A percentile compares a stretch with the other conserved stretches of the same genome.
phyloP scores from a whole-genome alignment of 805 yeast genomes.

The Schwanniomyces sp. region DNA sequence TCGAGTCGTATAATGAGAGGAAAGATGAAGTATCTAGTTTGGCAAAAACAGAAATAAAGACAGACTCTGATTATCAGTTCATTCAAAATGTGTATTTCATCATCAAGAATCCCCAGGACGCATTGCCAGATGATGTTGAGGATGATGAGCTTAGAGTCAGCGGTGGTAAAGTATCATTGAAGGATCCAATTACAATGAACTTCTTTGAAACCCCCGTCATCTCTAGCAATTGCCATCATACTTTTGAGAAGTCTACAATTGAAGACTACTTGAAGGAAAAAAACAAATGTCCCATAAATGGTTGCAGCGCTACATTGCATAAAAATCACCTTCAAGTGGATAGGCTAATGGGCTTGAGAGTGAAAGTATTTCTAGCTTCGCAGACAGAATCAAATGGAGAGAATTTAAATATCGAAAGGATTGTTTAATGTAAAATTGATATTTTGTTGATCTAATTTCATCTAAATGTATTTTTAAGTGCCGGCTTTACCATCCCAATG shows the following conservation, averaged over 20 bases:
- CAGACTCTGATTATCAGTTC: conserved; percentile 17
- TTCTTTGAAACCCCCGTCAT: conserved; percentile 54
- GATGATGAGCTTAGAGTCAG: conserved; percentile 65
- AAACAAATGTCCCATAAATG: conserved; percentile 56
- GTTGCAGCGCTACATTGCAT: conserved; percentile 44
- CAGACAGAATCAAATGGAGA: conserved; percentile 10
- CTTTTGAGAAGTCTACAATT: conserved; percentile 54
- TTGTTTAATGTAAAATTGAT: background rate
- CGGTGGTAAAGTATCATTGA: conserved; percentile 69
- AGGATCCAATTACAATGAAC: conserved; percentile 64
- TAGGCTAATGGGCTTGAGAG: conserved; percentile 54
- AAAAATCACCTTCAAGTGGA: conserved; percentile 45
- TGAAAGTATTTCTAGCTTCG: conserved; percentile 33
- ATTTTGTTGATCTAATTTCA: no score
- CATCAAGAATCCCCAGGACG: conserved; percentile 57
- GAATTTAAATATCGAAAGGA: conserved; percentile 6
- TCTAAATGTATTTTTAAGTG: no score
- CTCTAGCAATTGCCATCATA: conserved; percentile 60
- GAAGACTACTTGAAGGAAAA: conserved; percentile 23
- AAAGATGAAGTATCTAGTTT: conserved; percentile 4
- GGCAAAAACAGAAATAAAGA: conserved; percentile 6
- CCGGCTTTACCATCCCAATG: conserved; percentile 4
- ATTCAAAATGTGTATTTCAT: conserved; percentile 48
- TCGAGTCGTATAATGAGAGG: conserved; percentile 6
- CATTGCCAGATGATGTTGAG: conserved; percentile 53